Evolutionary conservation across 78 protist genomes (phyloP).

Genomic region (Creolimax fragrantissima): DNA sequence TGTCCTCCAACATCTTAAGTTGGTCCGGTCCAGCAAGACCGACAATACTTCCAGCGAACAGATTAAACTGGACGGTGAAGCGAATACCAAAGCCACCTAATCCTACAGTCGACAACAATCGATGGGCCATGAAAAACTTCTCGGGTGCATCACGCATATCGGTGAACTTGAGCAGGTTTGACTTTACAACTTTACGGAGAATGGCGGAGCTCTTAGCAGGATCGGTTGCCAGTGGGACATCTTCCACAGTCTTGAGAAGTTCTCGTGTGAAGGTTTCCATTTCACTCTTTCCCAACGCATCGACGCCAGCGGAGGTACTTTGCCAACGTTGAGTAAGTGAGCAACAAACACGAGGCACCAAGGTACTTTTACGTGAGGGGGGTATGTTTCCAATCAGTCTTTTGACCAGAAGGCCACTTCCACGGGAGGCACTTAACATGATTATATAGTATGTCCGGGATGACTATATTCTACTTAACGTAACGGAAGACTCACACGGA

Average conservation of each 20-base stretch:
- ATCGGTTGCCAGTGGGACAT: conserved; percentile 1
- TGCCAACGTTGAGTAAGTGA: too few relatives aligned
- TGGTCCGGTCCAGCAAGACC: conserved; percentile 5
- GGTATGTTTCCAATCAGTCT: too few relatives aligned
- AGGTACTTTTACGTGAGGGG: too few relatives aligned
- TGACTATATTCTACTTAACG: not conserved
- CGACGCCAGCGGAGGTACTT: not conserved
- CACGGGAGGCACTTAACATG: too few relatives aligned
- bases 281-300: not conserved
- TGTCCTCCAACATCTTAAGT: not conserved
- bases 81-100: conserved; percentile 9
- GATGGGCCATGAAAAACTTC: conserved; percentile 14
- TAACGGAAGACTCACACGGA: not conserved
- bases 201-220: not conserved
- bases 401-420: too few relatives aligned
- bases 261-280: not conserved
- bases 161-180: not conserved
- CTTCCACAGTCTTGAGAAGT: not conserved
- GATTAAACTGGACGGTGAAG: not conserved
- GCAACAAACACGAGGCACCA: too few relatives aligned
- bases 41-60: conserved; percentile 5
- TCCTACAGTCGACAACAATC: not conserved
- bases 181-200: not conserved
- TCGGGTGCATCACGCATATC: conserved; percentile 2
- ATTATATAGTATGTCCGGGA: too few relatives aligned